Percentiles rank a stretch among this genome's conserved stretches.
Evolutionary conservation across 148 eudicot species (phyloP).

Genomic region (Vaccinium macrocarpon): DNA sequence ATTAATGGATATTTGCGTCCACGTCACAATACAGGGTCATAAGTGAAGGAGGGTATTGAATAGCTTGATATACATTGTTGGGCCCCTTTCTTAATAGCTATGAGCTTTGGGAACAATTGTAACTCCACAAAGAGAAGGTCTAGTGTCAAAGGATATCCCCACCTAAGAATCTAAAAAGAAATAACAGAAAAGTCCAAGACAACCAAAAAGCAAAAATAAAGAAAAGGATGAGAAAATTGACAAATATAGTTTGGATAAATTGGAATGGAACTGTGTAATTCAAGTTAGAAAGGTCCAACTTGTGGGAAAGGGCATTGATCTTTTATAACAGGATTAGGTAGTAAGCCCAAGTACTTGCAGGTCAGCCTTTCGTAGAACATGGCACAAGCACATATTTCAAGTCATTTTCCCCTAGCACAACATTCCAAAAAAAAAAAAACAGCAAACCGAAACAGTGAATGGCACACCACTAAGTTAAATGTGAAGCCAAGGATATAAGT

Average conservation of each 20-base stretch:
- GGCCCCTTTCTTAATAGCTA: too few species aligned
- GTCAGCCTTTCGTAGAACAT: not conserved
- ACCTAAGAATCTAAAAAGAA: not conserved
- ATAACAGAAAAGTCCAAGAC: not conserved
- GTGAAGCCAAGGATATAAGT: not conserved
- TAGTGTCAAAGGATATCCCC: too few species aligned
- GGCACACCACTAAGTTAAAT: not conserved
- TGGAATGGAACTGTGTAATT: conserved; percentile 3
- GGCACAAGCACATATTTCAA: not conserved
- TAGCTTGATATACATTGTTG: too few species aligned
- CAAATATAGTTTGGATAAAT: not conserved
- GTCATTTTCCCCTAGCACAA: conserved; percentile 2
- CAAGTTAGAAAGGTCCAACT: conserved; percentile 5
- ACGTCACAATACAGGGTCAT: too few species aligned
- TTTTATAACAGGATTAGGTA: not conserved
- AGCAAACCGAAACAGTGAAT: not conserved
- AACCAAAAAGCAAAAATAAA: not conserved
- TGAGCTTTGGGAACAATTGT: too few species aligned
- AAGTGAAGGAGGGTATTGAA: too few species aligned
- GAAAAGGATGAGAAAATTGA: not conserved
- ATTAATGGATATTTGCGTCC: too few species aligned
- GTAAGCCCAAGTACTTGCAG: not conserved
- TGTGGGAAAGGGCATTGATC: not conserved
- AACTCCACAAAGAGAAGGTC: too few species aligned
- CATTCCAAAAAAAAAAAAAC: not conserved